Base-by-base conservation (phyloP, 257 asterid genomes). In the Ilex aquifolium region DNA sequence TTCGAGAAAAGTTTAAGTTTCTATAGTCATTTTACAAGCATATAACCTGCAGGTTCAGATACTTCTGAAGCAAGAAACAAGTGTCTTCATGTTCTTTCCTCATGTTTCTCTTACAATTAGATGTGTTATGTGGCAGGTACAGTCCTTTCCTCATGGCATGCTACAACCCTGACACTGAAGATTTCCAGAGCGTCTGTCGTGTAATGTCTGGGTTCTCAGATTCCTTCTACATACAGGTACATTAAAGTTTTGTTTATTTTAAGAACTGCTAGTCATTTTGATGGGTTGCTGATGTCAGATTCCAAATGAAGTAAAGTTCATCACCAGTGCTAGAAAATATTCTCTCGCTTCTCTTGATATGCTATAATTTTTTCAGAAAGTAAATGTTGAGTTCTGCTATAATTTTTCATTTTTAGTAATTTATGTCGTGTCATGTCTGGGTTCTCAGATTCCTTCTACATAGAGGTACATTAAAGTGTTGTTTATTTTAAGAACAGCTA, bases 341-440 rank as follows among this genome's bases (percentile, higher is more conserved):
- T n/a, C n/a, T n/a, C n/a, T n/a, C n/a, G n/a, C n/a, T n/a, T n/a
- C n/a, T n/a, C n/a, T n/a, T n/a, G n/a, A n/a, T n/a, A n/a, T n/a
- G n/a, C n/a, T n/a, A n/a, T n/a, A n/a, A n/a, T n/a, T n/a, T n/a
- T n/a, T n/a, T n/a, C n/a, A n/a, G n/a, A n/a, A n/a, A n/a, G n/a
- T n/a, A n/a, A n/a, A n/a, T n/a, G n/a, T n/a, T n/a, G n/a, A n/a
- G n/a, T n/a, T n/a, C n/a, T n/a, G n/a, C n/a, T n/a, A n/a, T n/a
- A n/a, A n/a, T n/a, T n/a, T n/a, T n/a, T n/a, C n/a, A n/a, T n/a
- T n/a, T n/a, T n/a, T n/a, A n/a, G n/a, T n/a, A n/a, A n/a, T n/a
- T n/a, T n/a, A n/a, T 88, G 97, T 73, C 93, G 97, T 16, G 97
- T 85, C 72, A 88, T 83, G 96, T 88, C 96, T 44, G 96, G 93